A percentile compares a stretch with the other conserved stretches of the same genome.
phyloP scores from a whole-genome alignment of 2,329 filamentous ascomycete genomes.

The Fusarium tanahbumbuense region DNA sequence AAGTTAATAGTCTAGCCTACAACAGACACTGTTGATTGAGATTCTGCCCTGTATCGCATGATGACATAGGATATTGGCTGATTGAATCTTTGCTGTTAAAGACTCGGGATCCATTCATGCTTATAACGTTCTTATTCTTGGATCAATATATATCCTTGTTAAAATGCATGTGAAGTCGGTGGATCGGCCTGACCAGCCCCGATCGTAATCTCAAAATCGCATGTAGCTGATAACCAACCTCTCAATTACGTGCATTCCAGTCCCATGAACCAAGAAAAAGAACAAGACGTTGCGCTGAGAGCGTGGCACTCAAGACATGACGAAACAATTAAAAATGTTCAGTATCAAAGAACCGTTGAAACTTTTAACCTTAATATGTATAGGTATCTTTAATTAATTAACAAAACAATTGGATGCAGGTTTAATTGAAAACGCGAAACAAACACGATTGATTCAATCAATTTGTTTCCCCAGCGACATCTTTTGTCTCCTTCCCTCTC shows the following conservation, averaged over 20 bases:
- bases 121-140: neutral
- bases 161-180: conserved; percentile 12
- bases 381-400: neutral
- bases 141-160: neutral
- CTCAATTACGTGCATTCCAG: conserved; percentile 24
- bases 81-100: too few relatives aligned
- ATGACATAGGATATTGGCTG: neutral
- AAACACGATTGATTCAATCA: conserved; percentile 39
- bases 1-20: neutral
- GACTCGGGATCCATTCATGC: neutral
- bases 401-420: neutral
- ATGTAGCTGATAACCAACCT: conserved; percentile 20
- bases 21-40: too few relatives aligned
- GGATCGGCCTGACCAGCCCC: conserved; percentile 17
- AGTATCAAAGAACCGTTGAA: neutral
- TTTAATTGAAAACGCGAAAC: conserved; percentile 40
- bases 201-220: conserved; percentile 30
- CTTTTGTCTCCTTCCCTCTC: conserved; percentile 13
- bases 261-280: neutral
- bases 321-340: neutral
- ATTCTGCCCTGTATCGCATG: neutral
- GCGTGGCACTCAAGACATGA: neutral
- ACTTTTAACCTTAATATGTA: neutral
- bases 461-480: conserved; percentile 23
- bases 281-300: neutral